A percentile compares a stretch with the other conserved stretches of the same genome.
Conservation (phyloP, 208 protist genomes). For the Kentomonas sorsogonicus region DNA sequence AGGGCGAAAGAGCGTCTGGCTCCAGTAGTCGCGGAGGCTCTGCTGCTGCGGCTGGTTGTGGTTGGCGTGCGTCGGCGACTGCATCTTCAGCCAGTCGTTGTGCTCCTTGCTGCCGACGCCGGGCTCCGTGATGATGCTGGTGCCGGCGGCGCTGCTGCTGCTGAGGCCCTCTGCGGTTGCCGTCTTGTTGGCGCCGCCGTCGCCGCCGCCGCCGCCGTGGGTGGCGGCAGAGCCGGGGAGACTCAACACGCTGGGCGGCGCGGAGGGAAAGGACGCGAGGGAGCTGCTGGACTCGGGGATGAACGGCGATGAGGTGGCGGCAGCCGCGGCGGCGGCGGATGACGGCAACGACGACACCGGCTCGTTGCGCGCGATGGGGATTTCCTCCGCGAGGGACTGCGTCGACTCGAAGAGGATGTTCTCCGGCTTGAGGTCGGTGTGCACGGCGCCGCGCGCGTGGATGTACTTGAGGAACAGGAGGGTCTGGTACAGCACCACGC, state of each 20-base stretch:
- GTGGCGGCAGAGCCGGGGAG: background rate
- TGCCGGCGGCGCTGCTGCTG: too few species aligned
- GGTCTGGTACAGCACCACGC: conserved; percentile 62
- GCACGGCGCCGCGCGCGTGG: conserved; percentile 55
- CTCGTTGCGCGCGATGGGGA: too few species aligned
- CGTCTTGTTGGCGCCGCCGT: conserved; percentile 2
- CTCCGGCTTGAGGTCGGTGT: conserved; percentile 85
- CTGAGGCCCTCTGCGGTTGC: conserved; percentile 5
- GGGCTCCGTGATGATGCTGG: conserved; percentile 19
- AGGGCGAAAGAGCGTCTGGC: too few species aligned
- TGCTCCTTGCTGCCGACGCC: conserved; percentile 14
- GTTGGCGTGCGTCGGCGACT: too few species aligned
- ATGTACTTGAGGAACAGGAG: conserved; percentile 66
- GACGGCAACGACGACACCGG: background rate
- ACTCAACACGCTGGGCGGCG: background rate
- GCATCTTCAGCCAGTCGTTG: conserved; percentile 15
- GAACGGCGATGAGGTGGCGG: too few species aligned
- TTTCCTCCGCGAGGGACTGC: conserved; percentile 25
- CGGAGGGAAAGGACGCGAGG: background rate
- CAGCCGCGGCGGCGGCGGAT: background rate
- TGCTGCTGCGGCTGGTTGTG: too few species aligned
- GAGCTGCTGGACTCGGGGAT: too few species aligned
- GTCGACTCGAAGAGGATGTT: conserved; percentile 78
- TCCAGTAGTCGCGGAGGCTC: too few species aligned
- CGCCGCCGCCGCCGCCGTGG: background rate